Evolutionary conservation across 2,329 filamentous ascomycete genomes (phyloP).

Genomic region (Talaromyces sp.): DNA sequence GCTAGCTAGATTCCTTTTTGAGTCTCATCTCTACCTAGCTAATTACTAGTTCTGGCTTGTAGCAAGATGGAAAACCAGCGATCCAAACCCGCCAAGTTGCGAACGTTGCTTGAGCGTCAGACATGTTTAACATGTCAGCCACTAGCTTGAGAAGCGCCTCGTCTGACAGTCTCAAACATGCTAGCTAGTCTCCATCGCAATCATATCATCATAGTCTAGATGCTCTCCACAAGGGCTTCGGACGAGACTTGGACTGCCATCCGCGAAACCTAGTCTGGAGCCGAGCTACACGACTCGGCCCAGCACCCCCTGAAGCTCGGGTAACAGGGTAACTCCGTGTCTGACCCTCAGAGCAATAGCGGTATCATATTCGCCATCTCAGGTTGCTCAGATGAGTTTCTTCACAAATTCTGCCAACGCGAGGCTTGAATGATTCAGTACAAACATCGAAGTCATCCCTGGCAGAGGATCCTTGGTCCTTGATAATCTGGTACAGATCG

Average conservation of each 20-base stretch:
- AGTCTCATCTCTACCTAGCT: neutral
- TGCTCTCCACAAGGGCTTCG: neutral
- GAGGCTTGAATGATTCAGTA: neutral
- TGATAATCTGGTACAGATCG: neutral
- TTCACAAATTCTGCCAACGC: neutral
- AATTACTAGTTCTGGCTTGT: neutral
- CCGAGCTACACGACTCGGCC: neutral
- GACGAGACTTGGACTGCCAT: neutral
- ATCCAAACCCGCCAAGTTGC: neutral
- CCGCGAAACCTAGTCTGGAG: neutral
- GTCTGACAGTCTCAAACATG: neutral
- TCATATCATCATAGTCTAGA: neutral
- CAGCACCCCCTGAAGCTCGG: neutral
- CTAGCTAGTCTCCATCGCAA: neutral
- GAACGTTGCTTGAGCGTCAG: neutral
- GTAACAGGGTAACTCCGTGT: neutral
- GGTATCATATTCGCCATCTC: neutral
- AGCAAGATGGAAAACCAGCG: neutral
- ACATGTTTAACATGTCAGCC: neutral
- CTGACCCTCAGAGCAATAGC: neutral
- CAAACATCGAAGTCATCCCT: neutral
- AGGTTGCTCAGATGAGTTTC: neutral
- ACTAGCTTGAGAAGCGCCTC: neutral
- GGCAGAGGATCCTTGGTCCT: neutral
- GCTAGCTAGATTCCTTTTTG: neutral